Evolutionary conservation across 2,329 filamentous ascomycete species (phyloP).

Genomic region (Nemania sp.): DNA sequence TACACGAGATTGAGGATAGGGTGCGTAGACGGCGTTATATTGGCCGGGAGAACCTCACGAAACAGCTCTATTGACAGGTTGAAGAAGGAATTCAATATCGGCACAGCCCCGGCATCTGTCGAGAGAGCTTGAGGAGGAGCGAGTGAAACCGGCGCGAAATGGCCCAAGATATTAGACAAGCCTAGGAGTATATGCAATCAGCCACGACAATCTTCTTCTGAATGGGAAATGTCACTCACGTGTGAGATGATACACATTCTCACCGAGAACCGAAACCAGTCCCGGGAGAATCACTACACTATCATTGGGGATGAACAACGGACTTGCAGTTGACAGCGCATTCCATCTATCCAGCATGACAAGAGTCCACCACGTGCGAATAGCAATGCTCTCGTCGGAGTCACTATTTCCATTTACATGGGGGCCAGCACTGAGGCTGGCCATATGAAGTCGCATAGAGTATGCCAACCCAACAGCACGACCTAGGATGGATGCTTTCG

Average conservation of each 20-base stretch:
- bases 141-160: conserved; percentile 54
- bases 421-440: conserved; percentile 42
- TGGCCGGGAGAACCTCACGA: conserved; percentile 64
- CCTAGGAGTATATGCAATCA: conserved; percentile 44
- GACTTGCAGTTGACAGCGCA: conserved; percentile 67
- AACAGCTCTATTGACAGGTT: conserved; percentile 67
- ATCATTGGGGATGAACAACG: conserved; percentile 65
- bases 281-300: conserved; percentile 63
- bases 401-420: conserved; percentile 55
- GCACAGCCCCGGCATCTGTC: conserved; percentile 46
- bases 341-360: conserved; percentile 76
- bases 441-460: conserved; percentile 63
- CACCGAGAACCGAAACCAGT: conserved; percentile 64
- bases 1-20: conserved; percentile 69
- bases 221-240: conserved; percentile 55
- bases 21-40: conserved; percentile 55
- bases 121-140: conserved; percentile 49
- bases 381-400: conserved; percentile 61
- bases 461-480: conserved; percentile 69
- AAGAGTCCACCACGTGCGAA: conserved; percentile 73
- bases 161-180: conserved; percentile 62
- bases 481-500: conserved; percentile 62
- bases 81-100: conserved; percentile 55
- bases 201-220: not conserved
- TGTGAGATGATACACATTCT: conserved; percentile 65